Percentiles rank a stretch among this genome's conserved stretches.
Evolutionary conservation across 225 moss, liverwort and hornwort species (phyloP).

Genomic region (Physcomitrellopsis africana): DNA sequence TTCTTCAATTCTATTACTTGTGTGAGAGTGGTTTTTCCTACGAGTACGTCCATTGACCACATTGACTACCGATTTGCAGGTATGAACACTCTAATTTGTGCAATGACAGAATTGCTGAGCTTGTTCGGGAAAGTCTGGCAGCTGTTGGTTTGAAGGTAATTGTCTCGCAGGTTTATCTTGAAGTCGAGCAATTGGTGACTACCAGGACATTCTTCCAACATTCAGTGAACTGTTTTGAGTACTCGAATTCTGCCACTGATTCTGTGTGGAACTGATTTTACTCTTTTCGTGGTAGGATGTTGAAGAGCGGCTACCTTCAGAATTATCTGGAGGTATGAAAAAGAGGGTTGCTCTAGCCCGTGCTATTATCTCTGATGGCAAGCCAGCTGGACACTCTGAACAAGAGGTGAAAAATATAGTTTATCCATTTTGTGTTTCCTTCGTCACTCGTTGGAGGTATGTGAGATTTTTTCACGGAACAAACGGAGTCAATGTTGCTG

Average conservation of each 20-base stretch:
- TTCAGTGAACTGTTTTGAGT: not conserved
- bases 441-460: not conserved
- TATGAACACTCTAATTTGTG: conserved; percentile 81
- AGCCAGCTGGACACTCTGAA: conserved; percentile 49
- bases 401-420: conserved; percentile 51
- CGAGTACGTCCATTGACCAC: not conserved
- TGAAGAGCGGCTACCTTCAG: conserved; percentile 75
- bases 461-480: not conserved
- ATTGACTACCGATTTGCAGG: conserved; percentile 37
- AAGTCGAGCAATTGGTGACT: conserved; percentile 4
- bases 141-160: conserved; percentile 83
- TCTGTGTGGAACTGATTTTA: not conserved
- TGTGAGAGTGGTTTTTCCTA: not conserved
- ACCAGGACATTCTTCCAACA: conserved; percentile 15
- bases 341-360: conserved; percentile 83
- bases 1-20: not conserved
- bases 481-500: not conserved
- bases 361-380: conserved; percentile 81
- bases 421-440: not conserved
- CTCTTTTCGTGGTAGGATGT: conserved; percentile 48
- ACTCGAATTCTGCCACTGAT: not conserved
- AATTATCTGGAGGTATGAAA: conserved; percentile 90
- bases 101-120: conserved; percentile 66
- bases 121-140: conserved; percentile 76
- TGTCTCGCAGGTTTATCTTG: not conserved